These are phyloP conservation scores for Cairneyella variabilis DNA, from an alignment of 495 filamentous ascomycete genomes.

Conservation along the genomic window DNA sequence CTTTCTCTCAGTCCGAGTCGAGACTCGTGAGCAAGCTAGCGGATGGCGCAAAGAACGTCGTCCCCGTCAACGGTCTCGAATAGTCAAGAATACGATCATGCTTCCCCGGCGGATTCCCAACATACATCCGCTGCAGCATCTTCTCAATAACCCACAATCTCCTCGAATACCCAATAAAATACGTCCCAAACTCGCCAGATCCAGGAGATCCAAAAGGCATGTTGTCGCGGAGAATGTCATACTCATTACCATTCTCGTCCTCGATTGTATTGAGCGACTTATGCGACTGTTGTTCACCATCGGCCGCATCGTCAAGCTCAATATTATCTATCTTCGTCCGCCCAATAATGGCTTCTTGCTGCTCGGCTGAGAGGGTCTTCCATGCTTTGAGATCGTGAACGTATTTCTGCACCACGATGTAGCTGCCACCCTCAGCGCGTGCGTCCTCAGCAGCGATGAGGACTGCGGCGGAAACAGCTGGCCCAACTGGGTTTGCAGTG, in stretches of 20 bases:
- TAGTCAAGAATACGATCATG: slow-evolving; percentile 55
- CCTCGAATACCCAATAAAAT: slow-evolving; percentile 55
- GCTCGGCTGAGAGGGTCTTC: slow-evolving; percentile 41
- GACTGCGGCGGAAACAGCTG: slow-evolving; percentile 38
- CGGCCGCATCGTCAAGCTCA: slow-evolving; percentile 48
- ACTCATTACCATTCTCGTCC: slow-evolving; percentile 46
- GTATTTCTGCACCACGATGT: slow-evolving; percentile 57
- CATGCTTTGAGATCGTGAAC: slow-evolving; percentile 48
- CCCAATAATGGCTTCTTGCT: slow-evolving; percentile 54
- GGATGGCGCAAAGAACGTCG: slow-evolving; percentile 51
- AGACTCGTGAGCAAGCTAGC: slow-evolving; percentile 38
- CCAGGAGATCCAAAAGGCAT: slow-evolving; percentile 57
- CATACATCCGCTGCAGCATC: slow-evolving; percentile 56
- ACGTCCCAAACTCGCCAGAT: slow-evolving; percentile 51
- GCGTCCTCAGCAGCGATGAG: slow-evolving; percentile 43
- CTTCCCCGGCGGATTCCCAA: slow-evolving; percentile 49
- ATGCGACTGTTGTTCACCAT: slow-evolving; percentile 44
- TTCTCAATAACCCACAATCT: slow-evolving; percentile 54
- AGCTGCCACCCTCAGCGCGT: slow-evolving; percentile 42
- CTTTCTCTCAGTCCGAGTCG: slow-evolving; percentile 22
- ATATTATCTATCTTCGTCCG: slow-evolving; percentile 53
- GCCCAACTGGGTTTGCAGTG: slow-evolving; percentile 53
- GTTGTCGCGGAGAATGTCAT: slow-evolving; percentile 54
- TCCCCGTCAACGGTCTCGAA: slow-evolving; percentile 48
- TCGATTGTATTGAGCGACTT: slow-evolving; percentile 52